Conservation (phyloP, 768 basidiomycete species). For the Tylopilus cervinicoccineus region DNA sequence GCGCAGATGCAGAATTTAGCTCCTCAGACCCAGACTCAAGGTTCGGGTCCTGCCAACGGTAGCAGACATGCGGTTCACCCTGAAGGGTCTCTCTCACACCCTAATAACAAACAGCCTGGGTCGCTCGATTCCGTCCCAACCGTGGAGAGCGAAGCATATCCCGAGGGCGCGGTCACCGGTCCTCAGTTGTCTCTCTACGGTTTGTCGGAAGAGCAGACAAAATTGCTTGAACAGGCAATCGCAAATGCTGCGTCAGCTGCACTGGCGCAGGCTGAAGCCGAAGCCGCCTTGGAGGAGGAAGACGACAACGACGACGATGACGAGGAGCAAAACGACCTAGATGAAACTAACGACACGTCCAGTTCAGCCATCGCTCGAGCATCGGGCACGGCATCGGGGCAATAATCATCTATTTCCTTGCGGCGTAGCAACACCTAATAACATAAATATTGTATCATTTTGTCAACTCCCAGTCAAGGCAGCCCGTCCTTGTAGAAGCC, state of each 20-base stretch:
- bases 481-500: conserved; percentile 8
- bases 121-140: conserved; percentile 7
- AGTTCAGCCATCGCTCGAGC: conserved; percentile 10
- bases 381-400: conserved; percentile 5
- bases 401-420: conserved; percentile 23
- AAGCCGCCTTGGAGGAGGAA: conserved; percentile 71
- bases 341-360: conserved; percentile 15
- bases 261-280: conserved; percentile 75
- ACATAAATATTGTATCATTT: conserved; percentile 24
- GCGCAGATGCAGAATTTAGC: conserved; percentile 51
- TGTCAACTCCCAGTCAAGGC: conserved; percentile 9
- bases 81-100: conserved; percentile 10
- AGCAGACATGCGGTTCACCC: conserved; percentile 1
- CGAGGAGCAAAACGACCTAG: conserved; percentile 31
- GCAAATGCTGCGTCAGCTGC: conserved; percentile 71
- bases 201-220: conserved; percentile 69
- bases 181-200: conserved; percentile 62
- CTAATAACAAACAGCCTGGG: conserved; percentile 1
- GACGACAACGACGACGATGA: conserved; percentile 50
- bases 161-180: conserved; percentile 7
- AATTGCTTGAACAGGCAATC: conserved; percentile 67
- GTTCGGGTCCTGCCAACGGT: conserved; percentile 1
- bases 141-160: conserved; percentile 6
- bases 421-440: conserved; percentile 20
- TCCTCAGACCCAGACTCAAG: conserved; percentile 18